Base-by-base conservation (phyloP, 495 filamentous ascomycete species). In the Glarea lozoyensis region DNA sequence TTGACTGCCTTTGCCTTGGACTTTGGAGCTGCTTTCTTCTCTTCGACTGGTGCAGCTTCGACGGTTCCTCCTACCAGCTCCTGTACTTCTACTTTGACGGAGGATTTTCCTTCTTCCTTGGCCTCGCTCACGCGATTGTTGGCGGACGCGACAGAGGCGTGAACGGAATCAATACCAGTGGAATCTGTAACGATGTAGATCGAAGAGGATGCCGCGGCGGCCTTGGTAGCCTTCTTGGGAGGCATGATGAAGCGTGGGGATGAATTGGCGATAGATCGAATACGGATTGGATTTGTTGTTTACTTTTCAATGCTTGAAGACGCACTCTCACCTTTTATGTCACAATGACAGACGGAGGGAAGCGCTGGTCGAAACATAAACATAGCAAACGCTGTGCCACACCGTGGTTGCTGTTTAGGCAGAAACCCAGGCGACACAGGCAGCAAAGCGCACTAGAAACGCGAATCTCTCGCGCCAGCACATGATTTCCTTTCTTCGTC, bases 141-240 rank as follows among this genome's bases (percentile, higher is more conserved):
- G 37, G 43, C 45, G 15, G 38, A 18, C 18, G 25, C 37, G 5
- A 27, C 7, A 18, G 38, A 36, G 5, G 45, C 32, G 21, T 42
- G 32, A 40, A 48, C 39, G 11, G 39, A 48, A 20, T 42, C 29
- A 23, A 42, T 78, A 44, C 76, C 68, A 34, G 58, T 51, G 4
- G 68, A 75, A 15, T 72, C 66, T n/a, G 73, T 75, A 9, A 72
- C 68, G 43, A 81, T 76, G 63, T 81, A 80, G 20, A 74, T 70
- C 52, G 69, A 69, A 5, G 67, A 20, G n/a, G 22, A 24, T 23
- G 19, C 15, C 15, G 36, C 5, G 2, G 23, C 25, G n/a, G 25
- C 25, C 25, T 29, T 29, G 25, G 25, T 7, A 7, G 35, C 6
- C 5, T 37, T 37, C 22, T 21, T 20, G 35, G 17, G 35, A 19